These are phyloP conservation scores for Suillus decipiens DNA, from an alignment of 768 basidiomycete species.

Conservation along the genomic window DNA sequence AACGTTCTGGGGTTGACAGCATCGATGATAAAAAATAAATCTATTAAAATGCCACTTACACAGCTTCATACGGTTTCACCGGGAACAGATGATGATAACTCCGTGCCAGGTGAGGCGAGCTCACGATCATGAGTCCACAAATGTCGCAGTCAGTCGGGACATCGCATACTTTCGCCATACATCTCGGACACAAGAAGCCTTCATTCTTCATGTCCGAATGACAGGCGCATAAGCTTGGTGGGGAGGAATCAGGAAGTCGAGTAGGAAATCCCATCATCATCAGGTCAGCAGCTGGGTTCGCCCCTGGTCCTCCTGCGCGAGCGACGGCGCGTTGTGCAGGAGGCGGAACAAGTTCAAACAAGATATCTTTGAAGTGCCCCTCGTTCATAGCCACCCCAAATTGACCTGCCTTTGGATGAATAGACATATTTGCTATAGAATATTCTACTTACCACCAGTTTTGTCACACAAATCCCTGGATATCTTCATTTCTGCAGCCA, in stretches of 20 bases:
- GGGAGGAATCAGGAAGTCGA: constrained; percentile 80
- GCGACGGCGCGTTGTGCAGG: constrained; percentile 74
- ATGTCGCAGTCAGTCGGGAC: constrained; percentile 98
- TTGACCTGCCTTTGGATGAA: constrained; percentile 49
- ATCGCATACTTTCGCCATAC: constrained; percentile 91
- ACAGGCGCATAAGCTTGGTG: constrained; percentile 87
- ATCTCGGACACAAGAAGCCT: constrained; percentile 95
- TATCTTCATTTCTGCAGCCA: constrained; percentile 98
- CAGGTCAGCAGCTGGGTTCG: constrained; percentile 77
- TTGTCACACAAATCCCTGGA: constrained; percentile 90
- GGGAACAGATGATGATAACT: constrained; percentile 97
- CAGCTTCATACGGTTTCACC: constrained; percentile 78
- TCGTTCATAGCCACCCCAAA: constrained; percentile 99
- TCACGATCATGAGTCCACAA: constrained; percentile 97
- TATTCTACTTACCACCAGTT: constrained; percentile 69
- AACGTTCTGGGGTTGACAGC: constrained; percentile 34
- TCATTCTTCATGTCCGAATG: constrained; percentile 91
- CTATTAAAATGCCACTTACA: constrained; percentile 55
- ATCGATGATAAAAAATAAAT: constrained; percentile 8
- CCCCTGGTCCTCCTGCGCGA: constrained; percentile 46
- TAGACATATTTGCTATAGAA: constrained; percentile 3
- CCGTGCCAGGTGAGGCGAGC: constrained; percentile 93
- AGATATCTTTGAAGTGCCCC: constrained; percentile 91
- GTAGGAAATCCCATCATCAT: constrained; percentile 99
- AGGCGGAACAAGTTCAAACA: constrained; percentile 95